These are phyloP conservation scores for Puccinia horiana DNA, from an alignment of 1,284 basidiomycete species.

Conservation along the genomic window DNA sequence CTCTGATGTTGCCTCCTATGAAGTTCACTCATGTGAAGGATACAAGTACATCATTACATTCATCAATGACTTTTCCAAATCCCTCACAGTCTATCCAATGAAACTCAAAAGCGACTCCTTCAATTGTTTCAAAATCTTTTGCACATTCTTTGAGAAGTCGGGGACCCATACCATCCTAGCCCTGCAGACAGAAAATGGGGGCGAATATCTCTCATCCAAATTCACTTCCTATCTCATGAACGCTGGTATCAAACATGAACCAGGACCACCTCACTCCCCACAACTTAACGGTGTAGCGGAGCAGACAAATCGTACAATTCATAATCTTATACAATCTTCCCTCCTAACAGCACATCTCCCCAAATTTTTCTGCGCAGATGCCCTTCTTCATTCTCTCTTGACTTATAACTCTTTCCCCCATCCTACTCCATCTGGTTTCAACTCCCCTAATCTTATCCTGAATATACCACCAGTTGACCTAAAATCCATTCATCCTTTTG, in stretches of 20 bases:
- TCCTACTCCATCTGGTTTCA: not conserved
- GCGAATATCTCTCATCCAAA: not conserved
- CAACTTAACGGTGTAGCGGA: not conserved
- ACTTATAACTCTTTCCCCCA: not conserved
- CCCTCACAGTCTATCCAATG: slow-evolving; percentile 51
- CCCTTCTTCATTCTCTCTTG: not conserved
- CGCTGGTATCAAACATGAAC: not conserved
- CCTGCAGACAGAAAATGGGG: slow-evolving; percentile 8
- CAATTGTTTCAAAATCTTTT: slow-evolving; percentile 12
- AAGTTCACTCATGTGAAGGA: slow-evolving; percentile 40
- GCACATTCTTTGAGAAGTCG: not conserved
- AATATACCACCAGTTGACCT: not conserved
- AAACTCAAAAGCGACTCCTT: not conserved
- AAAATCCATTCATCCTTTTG: not conserved
- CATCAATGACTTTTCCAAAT: slow-evolving; percentile 53
- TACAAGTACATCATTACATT: slow-evolving; percentile 56
- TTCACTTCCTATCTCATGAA: not conserved
- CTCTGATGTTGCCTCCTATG: not conserved
- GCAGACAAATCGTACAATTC: not conserved
- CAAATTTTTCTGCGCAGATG: slow-evolving; percentile 3
- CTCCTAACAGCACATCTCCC: not conserved
- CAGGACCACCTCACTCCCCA: slow-evolving; percentile 21
- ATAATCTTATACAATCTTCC: not conserved
- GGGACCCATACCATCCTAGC: slow-evolving; percentile 11
- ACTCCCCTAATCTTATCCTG: not conserved